Percentiles rank a stretch among this genome's conserved stretches.
These are phyloP conservation scores for Aspergillus kassunensis DNA, from an alignment of 495 filamentous ascomycete species.

Conservation along the genomic window DNA sequence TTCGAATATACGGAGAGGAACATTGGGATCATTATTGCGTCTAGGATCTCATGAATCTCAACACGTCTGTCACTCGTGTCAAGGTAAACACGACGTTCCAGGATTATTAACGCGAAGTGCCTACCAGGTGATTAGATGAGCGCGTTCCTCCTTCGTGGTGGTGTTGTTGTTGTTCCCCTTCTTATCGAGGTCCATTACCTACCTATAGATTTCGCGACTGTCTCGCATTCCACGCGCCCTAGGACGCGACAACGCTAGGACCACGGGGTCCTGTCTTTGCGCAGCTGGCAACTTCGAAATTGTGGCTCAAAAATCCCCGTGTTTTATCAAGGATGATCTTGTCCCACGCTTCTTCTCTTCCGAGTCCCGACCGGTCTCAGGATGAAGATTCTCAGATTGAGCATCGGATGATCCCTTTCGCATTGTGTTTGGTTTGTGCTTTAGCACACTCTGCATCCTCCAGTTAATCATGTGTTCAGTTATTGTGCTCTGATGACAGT, in stretches of 20 bases:
- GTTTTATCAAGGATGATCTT: background rate
- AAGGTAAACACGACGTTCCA: background rate
- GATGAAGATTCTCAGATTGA: background rate
- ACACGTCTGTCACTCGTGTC: slow-evolving; percentile 7
- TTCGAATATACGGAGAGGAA: too few species aligned
- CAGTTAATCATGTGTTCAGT: too few species aligned
- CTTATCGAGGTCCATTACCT: background rate
- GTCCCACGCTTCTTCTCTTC: background rate
- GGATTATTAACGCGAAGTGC: slow-evolving; percentile 21
- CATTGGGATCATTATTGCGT: too few species aligned
- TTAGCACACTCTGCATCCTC: too few species aligned
- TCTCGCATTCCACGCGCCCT: slow-evolving; percentile 23
- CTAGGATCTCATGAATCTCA: too few species aligned
- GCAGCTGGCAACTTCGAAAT: too few species aligned
- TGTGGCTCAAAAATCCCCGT: background rate
- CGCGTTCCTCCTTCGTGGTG: slow-evolving; percentile 5
- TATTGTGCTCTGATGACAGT: too few species aligned
- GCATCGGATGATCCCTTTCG: too few species aligned
- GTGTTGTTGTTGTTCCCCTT: slow-evolving; percentile 9
- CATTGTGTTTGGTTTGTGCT: too few species aligned
- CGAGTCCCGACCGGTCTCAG: background rate
- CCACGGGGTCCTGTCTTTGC: slow-evolving; percentile 13
- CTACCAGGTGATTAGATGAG: slow-evolving; percentile 21
- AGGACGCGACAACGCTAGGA: slow-evolving; percentile 17
- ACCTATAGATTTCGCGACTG: slow-evolving; percentile 14